phyloP scores from a whole-genome alignment of 2,329 filamentous ascomycete genomes.

The Myriosclerotinia duriaeana region DNA sequence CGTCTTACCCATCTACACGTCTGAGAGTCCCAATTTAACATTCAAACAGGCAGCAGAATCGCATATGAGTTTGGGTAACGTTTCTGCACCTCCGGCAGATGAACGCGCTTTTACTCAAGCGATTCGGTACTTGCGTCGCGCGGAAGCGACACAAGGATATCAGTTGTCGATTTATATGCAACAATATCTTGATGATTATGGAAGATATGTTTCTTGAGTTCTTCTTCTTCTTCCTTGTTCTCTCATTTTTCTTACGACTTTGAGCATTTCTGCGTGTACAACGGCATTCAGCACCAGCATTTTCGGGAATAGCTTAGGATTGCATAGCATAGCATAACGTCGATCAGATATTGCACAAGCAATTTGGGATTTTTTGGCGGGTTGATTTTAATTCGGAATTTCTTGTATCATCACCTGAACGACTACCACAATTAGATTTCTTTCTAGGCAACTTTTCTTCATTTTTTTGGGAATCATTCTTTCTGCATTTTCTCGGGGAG shows the following conservation, averaged over 20 bases:
- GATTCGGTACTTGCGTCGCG: constrained; percentile 47
- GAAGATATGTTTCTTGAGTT: constrained; percentile 38
- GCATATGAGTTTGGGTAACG: constrained; percentile 53
- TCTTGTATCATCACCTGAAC: background rate
- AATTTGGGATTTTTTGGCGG: background rate
- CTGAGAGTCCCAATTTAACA: background rate
- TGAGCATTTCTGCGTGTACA: constrained; percentile 12
- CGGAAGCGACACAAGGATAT: constrained; percentile 46
- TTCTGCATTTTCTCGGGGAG: background rate
- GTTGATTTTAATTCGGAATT: background rate
- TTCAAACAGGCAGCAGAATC: constrained; percentile 50
- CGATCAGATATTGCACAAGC: background rate
- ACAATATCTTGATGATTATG: constrained; percentile 50
- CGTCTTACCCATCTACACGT: background rate
- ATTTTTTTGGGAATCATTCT: background rate
- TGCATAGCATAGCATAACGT: constrained; percentile 5
- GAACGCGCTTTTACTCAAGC: constrained; percentile 49
- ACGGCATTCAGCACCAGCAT: background rate
- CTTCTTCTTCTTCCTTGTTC: constrained; percentile 16
- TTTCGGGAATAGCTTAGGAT: background rate
- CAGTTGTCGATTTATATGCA: constrained; percentile 47
- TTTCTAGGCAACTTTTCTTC: background rate
- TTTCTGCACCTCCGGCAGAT: constrained; percentile 47
- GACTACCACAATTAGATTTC: background rate
- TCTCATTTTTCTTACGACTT: background rate